Evolutionary conservation across 129 eudicot species (phyloP).

Genomic region (Silybum marianum): DNA sequence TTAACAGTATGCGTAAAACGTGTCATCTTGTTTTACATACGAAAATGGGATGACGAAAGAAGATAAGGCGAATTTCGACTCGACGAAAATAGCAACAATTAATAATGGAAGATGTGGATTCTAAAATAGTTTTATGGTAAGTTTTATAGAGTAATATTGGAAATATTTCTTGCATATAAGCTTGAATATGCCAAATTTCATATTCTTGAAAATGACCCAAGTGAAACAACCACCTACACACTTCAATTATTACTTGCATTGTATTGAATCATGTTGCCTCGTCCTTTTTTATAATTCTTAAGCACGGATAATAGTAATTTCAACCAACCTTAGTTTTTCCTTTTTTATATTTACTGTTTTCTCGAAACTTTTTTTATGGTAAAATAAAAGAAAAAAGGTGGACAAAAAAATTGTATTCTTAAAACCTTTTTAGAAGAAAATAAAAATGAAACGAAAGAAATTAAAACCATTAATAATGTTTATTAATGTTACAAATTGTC

Average conservation of each 20-base stretch:
- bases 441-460: too few relatives aligned
- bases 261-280: slow-evolving; percentile 11
- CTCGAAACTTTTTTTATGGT: too few relatives aligned
- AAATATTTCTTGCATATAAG: slow-evolving; percentile 14
- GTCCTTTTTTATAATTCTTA: background rate
- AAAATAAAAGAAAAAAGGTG: too few relatives aligned
- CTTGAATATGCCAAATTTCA: slow-evolving; percentile 36
- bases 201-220: slow-evolving; percentile 32
- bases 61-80: slow-evolving; percentile 26
- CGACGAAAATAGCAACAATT: background rate
- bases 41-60: slow-evolving; percentile 12
- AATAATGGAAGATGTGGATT: background rate
- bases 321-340: background rate
- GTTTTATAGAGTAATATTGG: background rate
- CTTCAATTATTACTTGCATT: slow-evolving; percentile 21
- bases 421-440: too few relatives aligned
- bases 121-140: background rate
- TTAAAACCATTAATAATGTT: too few relatives aligned
- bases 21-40: slow-evolving; percentile 22
- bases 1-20: slow-evolving; percentile 13
- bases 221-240: slow-evolving; percentile 13
- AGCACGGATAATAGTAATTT: background rate
- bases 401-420: too few relatives aligned
- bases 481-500: too few relatives aligned
- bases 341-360: background rate